Conservation (phyloP, 2,329 filamentous ascomycete genomes). For the Fusarium sp. region DNA sequence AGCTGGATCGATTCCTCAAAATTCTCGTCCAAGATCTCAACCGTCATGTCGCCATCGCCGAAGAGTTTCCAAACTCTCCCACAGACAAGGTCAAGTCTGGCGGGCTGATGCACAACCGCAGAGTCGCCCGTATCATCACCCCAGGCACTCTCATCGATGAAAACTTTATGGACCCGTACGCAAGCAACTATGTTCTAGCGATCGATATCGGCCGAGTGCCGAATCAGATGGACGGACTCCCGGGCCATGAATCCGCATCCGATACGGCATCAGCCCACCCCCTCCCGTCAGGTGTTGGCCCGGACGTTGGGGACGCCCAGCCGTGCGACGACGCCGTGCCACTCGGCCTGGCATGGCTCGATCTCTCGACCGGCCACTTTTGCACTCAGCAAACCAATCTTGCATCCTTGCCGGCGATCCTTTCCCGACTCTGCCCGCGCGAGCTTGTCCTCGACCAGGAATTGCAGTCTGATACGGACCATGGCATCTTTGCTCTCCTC, state of each 20-base stretch:
- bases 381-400: conserved; percentile 83
- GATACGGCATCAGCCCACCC: conserved; percentile 31
- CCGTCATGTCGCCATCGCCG: conserved; percentile 92
- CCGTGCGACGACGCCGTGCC: conserved; percentile 40
- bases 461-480: conserved; percentile 67
- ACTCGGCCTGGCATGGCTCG: conserved; percentile 91
- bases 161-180: conserved; percentile 93
- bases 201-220: conserved; percentile 67
- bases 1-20: conserved; percentile 93
- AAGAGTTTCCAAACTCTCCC: conserved; percentile 85
- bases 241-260: conserved; percentile 29
- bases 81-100: conserved; percentile 79
- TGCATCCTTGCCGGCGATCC: conserved; percentile 78
- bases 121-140: conserved; percentile 88
- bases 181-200: conserved; percentile 92
- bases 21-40: conserved; percentile 90
- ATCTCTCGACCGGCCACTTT: conserved; percentile 95
- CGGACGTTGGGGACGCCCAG: conserved; percentile 25
- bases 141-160: conserved; percentile 97
- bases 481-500: conserved; percentile 74
- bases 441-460: conserved; percentile 84
- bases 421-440: conserved; percentile 84
- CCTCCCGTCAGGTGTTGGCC: conserved; percentile 37
- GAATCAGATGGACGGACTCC: conserved; percentile 14
- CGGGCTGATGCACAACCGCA: conserved; percentile 85